phyloP scores from a whole-genome alignment of 2,329 filamentous ascomycete genomes.

The Fusarium nurragi region DNA sequence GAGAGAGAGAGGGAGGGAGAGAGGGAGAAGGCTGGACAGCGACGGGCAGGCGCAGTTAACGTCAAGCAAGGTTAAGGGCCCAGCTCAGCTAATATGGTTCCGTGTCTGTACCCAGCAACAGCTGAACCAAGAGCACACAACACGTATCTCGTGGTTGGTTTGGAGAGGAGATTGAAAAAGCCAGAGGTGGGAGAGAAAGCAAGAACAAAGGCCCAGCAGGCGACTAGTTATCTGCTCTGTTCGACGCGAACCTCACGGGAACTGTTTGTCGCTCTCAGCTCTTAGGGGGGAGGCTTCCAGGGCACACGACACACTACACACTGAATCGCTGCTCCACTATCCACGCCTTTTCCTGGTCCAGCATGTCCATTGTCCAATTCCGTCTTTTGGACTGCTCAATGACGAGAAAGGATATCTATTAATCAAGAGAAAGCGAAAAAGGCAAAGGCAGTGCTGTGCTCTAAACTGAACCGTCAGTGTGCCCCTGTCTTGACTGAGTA shows the following conservation, averaged over 20 bases:
- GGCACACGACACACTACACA: constrained; percentile 14
- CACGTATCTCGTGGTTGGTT: background rate
- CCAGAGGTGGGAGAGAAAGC: background rate
- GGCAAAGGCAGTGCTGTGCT: too few species aligned
- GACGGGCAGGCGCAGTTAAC: constrained; percentile 12
- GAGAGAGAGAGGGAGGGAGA: background rate
- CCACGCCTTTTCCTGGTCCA: background rate
- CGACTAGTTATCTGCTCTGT: background rate
- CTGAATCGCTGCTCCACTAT: constrained; percentile 17
- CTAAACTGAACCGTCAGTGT: too few species aligned
- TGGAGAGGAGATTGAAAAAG: background rate
- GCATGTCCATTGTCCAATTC: background rate
- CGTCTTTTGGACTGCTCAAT: background rate
- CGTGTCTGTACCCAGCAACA: background rate
- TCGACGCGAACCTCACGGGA: background rate
- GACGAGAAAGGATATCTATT: background rate
- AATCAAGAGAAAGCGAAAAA: background rate
- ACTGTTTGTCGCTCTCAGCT: background rate
- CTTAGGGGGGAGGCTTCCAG: constrained; percentile 5
- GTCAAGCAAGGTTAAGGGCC: background rate
- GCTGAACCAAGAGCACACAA: background rate
- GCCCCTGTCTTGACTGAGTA: too few species aligned
- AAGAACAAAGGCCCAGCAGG: background rate
- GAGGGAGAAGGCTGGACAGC: constrained; percentile 13
- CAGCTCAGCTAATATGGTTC: constrained; percentile 1